Percentiles rank a stretch among this genome's conserved stretches.
Conservation (phyloP, 2,329 filamentous ascomycete species). For the Fusarium pseudoanthophilum region DNA sequence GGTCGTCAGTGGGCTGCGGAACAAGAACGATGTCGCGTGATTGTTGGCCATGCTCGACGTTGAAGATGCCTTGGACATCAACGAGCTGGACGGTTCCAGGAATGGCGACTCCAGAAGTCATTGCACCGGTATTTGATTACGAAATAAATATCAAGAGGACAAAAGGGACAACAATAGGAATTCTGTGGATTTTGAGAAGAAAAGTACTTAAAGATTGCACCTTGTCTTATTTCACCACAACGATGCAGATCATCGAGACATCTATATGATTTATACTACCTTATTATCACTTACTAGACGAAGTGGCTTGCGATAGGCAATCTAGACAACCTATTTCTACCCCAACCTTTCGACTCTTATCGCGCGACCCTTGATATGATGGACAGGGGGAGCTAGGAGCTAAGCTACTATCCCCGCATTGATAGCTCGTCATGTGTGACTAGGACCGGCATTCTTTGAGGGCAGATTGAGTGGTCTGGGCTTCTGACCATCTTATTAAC, state of each 20-base stretch:
- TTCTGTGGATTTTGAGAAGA: background rate
- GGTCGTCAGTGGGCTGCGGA: conserved; percentile 39
- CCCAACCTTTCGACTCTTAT: conserved; percentile 6
- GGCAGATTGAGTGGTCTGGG: background rate
- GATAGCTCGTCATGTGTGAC: background rate
- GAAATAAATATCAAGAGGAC: background rate
- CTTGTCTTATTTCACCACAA: background rate
- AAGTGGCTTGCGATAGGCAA: conserved; percentile 2
- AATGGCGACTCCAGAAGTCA: conserved; percentile 7
- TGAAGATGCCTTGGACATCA: conserved; percentile 28
- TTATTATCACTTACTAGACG: background rate
- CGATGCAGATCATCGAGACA: background rate
- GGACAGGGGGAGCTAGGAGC: background rate
- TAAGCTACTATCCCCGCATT: conserved; percentile 1
- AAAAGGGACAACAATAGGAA: no score
- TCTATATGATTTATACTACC: background rate
- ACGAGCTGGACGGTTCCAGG: conserved; percentile 40
- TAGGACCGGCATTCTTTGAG: background rate
- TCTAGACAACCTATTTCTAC: background rate
- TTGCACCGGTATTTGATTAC: background rate
- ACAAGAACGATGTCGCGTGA: conserved; percentile 34
- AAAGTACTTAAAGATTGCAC: background rate
- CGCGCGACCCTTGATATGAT: background rate
- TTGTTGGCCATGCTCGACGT: conserved; percentile 34
- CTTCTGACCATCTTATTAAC: background rate